These are phyloP conservation scores for Parietichytrium sp. DNA, from an alignment of 108 stramenopile genomes.

Conservation along the genomic window DNA sequence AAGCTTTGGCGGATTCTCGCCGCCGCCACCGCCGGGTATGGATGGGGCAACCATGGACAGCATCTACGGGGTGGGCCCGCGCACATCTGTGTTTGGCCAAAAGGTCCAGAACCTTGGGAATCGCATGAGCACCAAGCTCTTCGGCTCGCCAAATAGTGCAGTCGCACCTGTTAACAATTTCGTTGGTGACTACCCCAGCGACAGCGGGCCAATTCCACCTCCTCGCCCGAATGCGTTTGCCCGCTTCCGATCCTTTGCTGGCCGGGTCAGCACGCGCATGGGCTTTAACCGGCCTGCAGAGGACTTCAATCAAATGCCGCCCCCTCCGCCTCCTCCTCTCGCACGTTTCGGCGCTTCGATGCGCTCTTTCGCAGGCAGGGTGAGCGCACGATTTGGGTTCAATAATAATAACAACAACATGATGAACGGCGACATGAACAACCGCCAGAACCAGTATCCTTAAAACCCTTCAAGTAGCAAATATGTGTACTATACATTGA, in stretches of 20 bases:
- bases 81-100: background rate
- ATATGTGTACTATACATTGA: no score
- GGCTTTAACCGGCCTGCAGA: slow-evolving; percentile 10
- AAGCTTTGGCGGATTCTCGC: no score
- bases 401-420: no score
- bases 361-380: background rate
- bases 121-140: background rate
- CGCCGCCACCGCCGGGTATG: background rate
- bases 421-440: no score
- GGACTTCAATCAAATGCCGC: no score
- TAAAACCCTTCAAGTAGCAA: no score
- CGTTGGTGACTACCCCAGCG: background rate
- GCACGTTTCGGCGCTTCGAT: background rate
- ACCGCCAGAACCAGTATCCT: no score
- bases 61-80: background rate
- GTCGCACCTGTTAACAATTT: background rate
- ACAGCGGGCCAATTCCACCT: background rate
- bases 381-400: no score
- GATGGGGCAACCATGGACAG: no score
- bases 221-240: background rate
- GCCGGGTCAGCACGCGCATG: slow-evolving; percentile 12
- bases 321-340: no score
- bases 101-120: background rate
- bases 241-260: background rate
- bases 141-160: background rate